Evolutionary conservation across 805 yeast genomes (phyloP).

Genomic region (Suhomyces tanzawaensis): DNA sequence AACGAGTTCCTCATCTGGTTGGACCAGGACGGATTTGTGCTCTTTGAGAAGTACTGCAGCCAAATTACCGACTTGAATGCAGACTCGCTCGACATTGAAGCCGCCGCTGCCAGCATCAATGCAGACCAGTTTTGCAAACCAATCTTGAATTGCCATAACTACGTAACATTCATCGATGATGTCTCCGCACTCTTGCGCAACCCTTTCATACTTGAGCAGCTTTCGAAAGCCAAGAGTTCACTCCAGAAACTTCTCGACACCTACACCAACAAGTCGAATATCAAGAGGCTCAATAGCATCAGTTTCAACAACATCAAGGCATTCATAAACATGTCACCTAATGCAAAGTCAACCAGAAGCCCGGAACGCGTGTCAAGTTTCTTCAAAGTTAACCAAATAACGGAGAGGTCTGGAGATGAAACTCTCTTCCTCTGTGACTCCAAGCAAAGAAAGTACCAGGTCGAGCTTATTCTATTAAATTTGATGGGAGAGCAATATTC

Average conservation of each 20-base stretch:
- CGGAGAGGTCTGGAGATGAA: slow-evolving; percentile 29
- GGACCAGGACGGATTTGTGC: slow-evolving; percentile 31
- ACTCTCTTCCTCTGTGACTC: slow-evolving; percentile 16
- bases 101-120: slow-evolving; percentile 11
- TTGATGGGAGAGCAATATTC: slow-evolving; percentile 14
- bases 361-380: slow-evolving; percentile 33
- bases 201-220: slow-evolving; percentile 38
- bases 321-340: slow-evolving; percentile 17
- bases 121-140: slow-evolving; percentile 25
- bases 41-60: slow-evolving; percentile 32
- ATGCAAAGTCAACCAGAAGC: slow-evolving; percentile 1
- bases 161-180: slow-evolving; percentile 26
- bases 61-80: slow-evolving; percentile 14
- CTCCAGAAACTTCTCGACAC: slow-evolving; percentile 18
- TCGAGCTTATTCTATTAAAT: slow-evolving; percentile 37
- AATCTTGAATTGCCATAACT: slow-evolving; percentile 28
- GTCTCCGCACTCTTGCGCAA: slow-evolving; percentile 27
- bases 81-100: slow-evolving; percentile 1
- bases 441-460: slow-evolving; percentile 5
- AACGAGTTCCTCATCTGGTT: slow-evolving; percentile 41
- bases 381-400: slow-evolving; percentile 36
- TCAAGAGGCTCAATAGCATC: slow-evolving; percentile 28
- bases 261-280: slow-evolving; percentile 12
- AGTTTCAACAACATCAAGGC: slow-evolving; percentile 34
- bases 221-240: slow-evolving; percentile 14